These are phyloP conservation scores for Mycena sp. DNA, from an alignment of 1,284 basidiomycete species.

Conservation along the genomic window DNA sequence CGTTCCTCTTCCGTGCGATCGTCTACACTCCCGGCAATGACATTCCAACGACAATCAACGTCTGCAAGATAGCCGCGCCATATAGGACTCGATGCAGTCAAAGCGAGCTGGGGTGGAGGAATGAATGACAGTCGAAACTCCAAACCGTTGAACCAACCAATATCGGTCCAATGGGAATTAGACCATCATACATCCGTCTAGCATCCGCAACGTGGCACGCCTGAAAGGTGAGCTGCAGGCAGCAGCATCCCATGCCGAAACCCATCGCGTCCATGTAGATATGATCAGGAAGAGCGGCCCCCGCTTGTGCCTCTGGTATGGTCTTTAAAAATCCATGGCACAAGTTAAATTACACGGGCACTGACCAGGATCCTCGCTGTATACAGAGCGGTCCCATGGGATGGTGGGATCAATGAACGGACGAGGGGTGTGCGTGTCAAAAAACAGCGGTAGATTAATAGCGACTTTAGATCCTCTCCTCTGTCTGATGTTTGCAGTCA, in stretches of 20 bases:
- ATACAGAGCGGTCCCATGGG: constrained; percentile 84
- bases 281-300: constrained; percentile 89
- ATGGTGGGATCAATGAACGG: constrained; percentile 94
- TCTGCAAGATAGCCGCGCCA: constrained; percentile 96
- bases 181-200: constrained; percentile 91
- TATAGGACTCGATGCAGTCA: constrained; percentile 93
- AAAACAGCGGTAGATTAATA: constrained; percentile 95
- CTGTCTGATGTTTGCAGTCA: constrained; percentile 95
- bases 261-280: constrained; percentile 99
- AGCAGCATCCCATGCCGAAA: constrained; percentile 99
- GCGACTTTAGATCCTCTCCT: constrained; percentile 94
- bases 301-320: constrained; percentile 83
- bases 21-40: constrained; percentile 96
- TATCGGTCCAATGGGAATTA: constrained; percentile 94
- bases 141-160: constrained; percentile 65
- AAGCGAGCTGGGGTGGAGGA: constrained; percentile 72
- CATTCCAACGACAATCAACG: constrained; percentile 98
- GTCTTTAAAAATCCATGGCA: constrained; percentile 14
- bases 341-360: constrained; percentile 1
- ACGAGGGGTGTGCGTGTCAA: constrained; percentile 87
- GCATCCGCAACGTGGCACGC: constrained; percentile 94
- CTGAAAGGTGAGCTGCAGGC: constrained; percentile 98
- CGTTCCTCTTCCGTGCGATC: constrained; percentile 96
- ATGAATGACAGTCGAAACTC: constrained; percentile 9
- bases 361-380: constrained; percentile 83